These are phyloP conservation scores for Aspergillus sp. DNA, from an alignment of 2,329 filamentous ascomycete species.

Conservation along the genomic window DNA sequence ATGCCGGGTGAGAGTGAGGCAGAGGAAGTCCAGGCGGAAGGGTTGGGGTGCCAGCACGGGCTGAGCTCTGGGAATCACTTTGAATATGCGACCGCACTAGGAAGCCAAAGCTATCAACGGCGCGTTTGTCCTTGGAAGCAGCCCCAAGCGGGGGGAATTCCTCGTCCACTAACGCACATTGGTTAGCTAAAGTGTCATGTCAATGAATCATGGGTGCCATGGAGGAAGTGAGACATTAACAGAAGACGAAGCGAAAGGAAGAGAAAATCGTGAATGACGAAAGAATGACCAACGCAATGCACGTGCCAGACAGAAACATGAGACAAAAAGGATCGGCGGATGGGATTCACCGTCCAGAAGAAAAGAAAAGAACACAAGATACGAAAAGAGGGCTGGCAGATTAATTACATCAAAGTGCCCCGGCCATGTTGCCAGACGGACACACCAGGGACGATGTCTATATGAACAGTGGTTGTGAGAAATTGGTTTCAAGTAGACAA, in stretches of 20 bases:
- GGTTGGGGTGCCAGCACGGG: constrained; percentile 39
- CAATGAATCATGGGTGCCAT: neutral
- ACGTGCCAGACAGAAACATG: neutral
- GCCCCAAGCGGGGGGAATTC: constrained; percentile 49
- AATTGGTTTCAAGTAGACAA: constrained; percentile 46
- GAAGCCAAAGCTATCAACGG: constrained; percentile 38
- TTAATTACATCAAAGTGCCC: constrained; percentile 37
- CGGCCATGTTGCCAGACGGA: constrained; percentile 23
- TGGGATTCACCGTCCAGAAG: neutral
- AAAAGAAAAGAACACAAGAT: constrained; percentile 15
- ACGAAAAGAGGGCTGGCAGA: constrained; percentile 30
- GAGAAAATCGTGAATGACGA: neutral
- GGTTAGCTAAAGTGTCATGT: constrained; percentile 25
- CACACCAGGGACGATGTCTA: constrained; percentile 37
- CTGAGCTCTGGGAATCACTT: constrained; percentile 27
- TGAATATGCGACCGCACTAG: constrained; percentile 35
- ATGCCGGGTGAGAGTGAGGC: constrained; percentile 40
- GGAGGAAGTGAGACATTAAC: neutral
- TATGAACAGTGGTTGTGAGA: constrained; percentile 46
- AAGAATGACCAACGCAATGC: neutral
- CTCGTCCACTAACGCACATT: constrained; percentile 39
- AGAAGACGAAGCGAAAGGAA: constrained; percentile 1
- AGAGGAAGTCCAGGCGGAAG: constrained; percentile 44
- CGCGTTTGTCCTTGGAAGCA: constrained; percentile 35
- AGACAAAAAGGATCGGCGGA: neutral